Evolutionary conservation across 805 yeast genomes (phyloP).

Genomic region (Cyberlindnera maclurae): DNA sequence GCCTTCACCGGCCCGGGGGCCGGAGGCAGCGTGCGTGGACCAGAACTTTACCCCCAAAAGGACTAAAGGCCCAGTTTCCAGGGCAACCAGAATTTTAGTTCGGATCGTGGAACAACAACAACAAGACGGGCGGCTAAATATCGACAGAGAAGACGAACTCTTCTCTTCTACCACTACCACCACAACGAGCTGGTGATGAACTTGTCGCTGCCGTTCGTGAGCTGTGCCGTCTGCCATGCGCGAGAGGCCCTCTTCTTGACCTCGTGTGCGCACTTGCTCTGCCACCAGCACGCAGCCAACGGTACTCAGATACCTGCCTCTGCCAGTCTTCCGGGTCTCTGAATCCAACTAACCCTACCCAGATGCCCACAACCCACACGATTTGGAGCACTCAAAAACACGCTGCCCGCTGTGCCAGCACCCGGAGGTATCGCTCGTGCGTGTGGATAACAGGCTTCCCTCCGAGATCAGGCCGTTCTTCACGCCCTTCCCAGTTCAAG

Average conservation of each 20-base stretch:
- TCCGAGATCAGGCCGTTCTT: constrained; percentile 18
- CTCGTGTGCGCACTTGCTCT: constrained; percentile 33
- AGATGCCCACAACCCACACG: constrained; percentile 3
- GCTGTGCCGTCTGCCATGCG: constrained; percentile 28
- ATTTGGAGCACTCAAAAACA: constrained; percentile 6
- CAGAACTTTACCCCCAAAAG: too few relatives aligned
- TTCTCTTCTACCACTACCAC: too few relatives aligned
- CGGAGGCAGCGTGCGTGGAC: too few relatives aligned
- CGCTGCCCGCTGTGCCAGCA: constrained; percentile 15
- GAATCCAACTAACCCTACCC: too few relatives aligned
- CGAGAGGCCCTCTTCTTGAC: constrained; percentile 26
- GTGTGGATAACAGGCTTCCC: constrained; percentile 15
- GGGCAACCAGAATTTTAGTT: too few relatives aligned
- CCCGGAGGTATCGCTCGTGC: constrained; percentile 13
- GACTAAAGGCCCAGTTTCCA: too few relatives aligned
- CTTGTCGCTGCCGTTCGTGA: constrained; percentile 24
- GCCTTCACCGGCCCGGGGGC: too few relatives aligned
- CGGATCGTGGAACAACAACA: too few relatives aligned
- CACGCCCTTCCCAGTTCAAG: constrained; percentile 18
- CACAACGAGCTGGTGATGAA: constrained; percentile 4
- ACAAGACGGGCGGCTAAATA: too few relatives aligned
- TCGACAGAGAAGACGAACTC: too few relatives aligned
- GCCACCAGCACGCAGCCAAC: constrained; percentile 25
- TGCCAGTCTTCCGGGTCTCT: too few relatives aligned
- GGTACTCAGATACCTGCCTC: constrained; percentile 5